Evolutionary conservation across 2,329 filamentous ascomycete species (phyloP).

Genomic region (Cordyceps javanica): DNA sequence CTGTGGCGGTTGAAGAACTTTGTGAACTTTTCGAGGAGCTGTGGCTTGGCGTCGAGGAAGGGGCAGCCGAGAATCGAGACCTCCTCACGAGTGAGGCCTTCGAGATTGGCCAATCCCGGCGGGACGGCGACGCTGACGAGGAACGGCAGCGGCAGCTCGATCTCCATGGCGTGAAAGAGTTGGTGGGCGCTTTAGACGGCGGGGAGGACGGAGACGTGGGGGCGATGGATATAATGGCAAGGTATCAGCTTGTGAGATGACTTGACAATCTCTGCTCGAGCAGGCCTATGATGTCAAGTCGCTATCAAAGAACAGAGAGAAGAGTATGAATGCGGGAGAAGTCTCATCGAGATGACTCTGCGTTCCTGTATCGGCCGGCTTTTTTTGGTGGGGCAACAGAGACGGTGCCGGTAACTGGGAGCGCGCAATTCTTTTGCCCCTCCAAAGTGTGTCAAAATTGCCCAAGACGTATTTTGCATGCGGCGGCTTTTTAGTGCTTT

Average conservation of each 20-base stretch:
- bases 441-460: no score
- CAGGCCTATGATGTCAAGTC: background rate
- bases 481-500: background rate
- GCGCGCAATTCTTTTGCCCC: conserved; percentile 18
- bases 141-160: conserved; percentile 57
- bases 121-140: conserved; percentile 51
- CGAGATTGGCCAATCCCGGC: conserved; percentile 39
- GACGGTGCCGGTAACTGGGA: background rate
- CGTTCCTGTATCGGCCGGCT: conserved; percentile 22
- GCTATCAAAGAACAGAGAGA: background rate
- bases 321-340: background rate
- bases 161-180: conserved; percentile 46
- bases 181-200: background rate
- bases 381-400: conserved; percentile 19
- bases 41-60: conserved; percentile 49
- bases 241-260: background rate
- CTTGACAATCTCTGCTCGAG: background rate
- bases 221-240: background rate
- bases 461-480: no score
- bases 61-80: conserved; percentile 53
- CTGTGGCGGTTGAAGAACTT: conserved; percentile 44
- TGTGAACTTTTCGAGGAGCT: conserved; percentile 40
- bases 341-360: conserved; percentile 1
- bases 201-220: background rate
- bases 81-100: conserved; percentile 51